Evolutionary conservation across 208 protist species (phyloP), one percentile per base, ranked within the genome.

Genomic region (Crithidia bombi): DNA sequence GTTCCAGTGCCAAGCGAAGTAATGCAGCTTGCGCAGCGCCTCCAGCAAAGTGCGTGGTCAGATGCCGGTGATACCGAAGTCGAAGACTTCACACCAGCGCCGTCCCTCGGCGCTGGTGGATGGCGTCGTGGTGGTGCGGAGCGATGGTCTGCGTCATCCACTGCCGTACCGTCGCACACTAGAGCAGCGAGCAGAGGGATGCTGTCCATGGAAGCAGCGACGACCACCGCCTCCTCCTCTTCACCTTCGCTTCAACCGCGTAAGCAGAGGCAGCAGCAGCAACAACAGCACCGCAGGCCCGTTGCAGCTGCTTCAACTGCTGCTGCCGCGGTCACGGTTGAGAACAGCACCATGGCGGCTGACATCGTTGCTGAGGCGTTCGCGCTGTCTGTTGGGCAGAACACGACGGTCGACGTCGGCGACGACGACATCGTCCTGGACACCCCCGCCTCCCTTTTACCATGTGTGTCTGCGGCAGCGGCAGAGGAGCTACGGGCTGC

Each of bases 401-500:
- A n/a, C n/a, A n/a, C 56, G 7, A 44, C 49, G 12, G 59, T 58
- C n/a, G 73, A 65, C 2, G 44, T 82, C 2, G 46, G 78, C 28
- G 83, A 89, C 56, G 83, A 89, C 44, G 83, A 86, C 59, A 72
- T 89, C 26, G 73, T 89, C 21, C 71, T 89, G 21, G 70, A 81
- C 38, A 76, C 71, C 12, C 83, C 83, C 0, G 64, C 70, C 3
- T 46, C 79, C 17, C 76, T 88, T 0, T 52, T 81, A 10, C 71
- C 71, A 0, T 59, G 66, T 46, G 30, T 75, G 12, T 11, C 73
- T 39, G 47, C 55, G 0, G 17, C 44, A 3, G 38, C 35, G 0
- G 23, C 39, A 6, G 36, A 58, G 11, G 67, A 73, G 55, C 56
- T 64, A 61, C 26, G 26, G 41, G 23, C 3, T 15, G 25, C 70